Percentiles rank a stretch among this genome's conserved stretches.
These are phyloP conservation scores for Ceratobasidium sp. DNA, from an alignment of 1,284 basidiomycete genomes.

Conservation along the genomic window DNA sequence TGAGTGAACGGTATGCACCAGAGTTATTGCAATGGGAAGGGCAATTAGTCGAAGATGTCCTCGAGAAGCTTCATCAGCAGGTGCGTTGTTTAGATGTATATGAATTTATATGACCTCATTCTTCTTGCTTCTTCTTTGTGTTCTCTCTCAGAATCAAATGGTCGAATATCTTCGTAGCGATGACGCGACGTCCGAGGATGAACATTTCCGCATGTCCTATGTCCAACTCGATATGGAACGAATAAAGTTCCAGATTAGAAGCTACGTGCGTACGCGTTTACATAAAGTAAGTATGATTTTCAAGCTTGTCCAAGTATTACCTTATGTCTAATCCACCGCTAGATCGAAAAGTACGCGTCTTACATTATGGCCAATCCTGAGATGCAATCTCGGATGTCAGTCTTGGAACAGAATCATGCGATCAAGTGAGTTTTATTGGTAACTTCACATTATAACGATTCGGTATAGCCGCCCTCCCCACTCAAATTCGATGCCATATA, in stretches of 20 bases:
- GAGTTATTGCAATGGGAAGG: slow-evolving; percentile 84
- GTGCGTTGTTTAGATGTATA: slow-evolving; percentile 59
- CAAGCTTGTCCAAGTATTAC: slow-evolving; percentile 3
- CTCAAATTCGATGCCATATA: neutral
- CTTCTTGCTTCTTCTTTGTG: neutral
- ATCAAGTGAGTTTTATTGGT: slow-evolving; percentile 64
- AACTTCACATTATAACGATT: neutral
- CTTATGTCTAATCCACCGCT: neutral
- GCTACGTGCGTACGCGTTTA: slow-evolving; percentile 87
- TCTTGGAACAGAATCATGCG: slow-evolving; percentile 84
- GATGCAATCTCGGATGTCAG: slow-evolving; percentile 78
- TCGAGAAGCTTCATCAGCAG: slow-evolving; percentile 90
- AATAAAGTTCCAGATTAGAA: slow-evolving; percentile 88
- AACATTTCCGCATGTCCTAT: slow-evolving; percentile 90
- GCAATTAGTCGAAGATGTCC: slow-evolving; percentile 74
- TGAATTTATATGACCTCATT: neutral
- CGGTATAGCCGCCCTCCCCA: neutral
- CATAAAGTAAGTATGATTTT: slow-evolving; percentile 73
- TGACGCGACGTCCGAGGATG: slow-evolving; percentile 85
- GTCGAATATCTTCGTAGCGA: slow-evolving; percentile 73
- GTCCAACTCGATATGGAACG: slow-evolving; percentile 94
- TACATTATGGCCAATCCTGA: slow-evolving; percentile 78
- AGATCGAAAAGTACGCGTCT: slow-evolving; percentile 90
- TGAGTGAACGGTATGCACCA: slow-evolving; percentile 86
- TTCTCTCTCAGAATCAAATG: slow-evolving; percentile 58